Percentiles rank a stretch among this genome's conserved stretches.
Conservation (phyloP, 768 basidiomycete species). For the Lentinula guzmanii region DNA sequence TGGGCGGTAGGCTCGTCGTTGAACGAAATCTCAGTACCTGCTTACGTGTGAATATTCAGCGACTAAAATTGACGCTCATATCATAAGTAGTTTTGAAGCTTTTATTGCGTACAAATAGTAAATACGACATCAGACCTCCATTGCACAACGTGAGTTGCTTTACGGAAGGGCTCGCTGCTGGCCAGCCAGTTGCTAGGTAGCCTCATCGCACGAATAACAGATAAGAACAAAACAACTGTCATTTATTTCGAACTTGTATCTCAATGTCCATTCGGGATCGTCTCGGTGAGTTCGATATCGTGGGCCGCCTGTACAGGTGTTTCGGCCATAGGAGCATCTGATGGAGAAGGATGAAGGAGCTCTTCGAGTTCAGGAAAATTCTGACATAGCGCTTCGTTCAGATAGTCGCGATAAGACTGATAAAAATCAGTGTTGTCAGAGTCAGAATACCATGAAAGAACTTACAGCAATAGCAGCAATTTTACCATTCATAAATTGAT, state of each 20-base stretch:
- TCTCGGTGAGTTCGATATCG: not conserved
- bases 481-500: slow-evolving; percentile 90
- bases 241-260: not conserved
- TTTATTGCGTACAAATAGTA: too few relatives aligned
- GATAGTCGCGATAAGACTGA: slow-evolving; percentile 65
- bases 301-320: not conserved
- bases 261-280: not conserved
- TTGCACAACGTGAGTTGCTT: too few relatives aligned
- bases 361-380: slow-evolving; percentile 44
- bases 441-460: not conserved
- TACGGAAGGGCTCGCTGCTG: too few relatives aligned
- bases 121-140: too few relatives aligned
- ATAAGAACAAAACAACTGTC: too few relatives aligned
- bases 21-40: not conserved
- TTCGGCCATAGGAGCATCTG: not conserved
- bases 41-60: not conserved
- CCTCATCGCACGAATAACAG: too few relatives aligned
- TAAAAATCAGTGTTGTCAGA: not conserved
- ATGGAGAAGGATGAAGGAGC: not conserved
- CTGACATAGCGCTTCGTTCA: slow-evolving; percentile 66
- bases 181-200: too few relatives aligned
- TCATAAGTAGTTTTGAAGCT: too few relatives aligned
- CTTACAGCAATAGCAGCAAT: slow-evolving; percentile 71
- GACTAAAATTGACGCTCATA: not conserved
- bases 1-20: not conserved